Evolutionary conservation across 305 asterid genomes (phyloP).

Genomic region (Ajuga reptans): DNA sequence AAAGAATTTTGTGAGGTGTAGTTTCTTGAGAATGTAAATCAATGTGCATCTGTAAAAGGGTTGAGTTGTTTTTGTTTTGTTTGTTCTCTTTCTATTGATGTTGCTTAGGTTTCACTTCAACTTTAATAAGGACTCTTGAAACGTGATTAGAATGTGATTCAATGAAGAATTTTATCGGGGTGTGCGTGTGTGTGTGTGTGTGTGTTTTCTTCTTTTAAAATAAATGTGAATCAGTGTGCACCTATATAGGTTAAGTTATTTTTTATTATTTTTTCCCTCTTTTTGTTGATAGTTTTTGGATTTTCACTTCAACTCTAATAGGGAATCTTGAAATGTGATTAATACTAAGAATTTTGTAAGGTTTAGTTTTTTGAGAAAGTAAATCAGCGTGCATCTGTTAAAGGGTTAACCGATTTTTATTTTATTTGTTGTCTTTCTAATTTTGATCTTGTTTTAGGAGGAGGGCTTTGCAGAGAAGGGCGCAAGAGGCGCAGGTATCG

Average conservation of each 20-base stretch:
- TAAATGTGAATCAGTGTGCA: constrained; percentile 8
- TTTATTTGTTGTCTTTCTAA: background rate
- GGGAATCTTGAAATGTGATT: background rate
- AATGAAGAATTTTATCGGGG: too few species aligned
- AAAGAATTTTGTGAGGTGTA: background rate
- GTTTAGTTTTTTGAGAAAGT: background rate
- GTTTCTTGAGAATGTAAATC: background rate
- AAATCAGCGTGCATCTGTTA: constrained; percentile 1
- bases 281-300: background rate
- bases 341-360: background rate
- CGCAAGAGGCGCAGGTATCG: constrained; percentile 72
- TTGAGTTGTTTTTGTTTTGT: background rate
- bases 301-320: background rate
- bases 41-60: constrained; percentile 10
- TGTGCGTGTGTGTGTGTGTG: too few species aligned
- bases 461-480: constrained; percentile 79
- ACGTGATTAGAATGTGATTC: too few species aligned
- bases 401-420: background rate
- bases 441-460: constrained; percentile 38
- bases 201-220: too few species aligned
- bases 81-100: background rate
- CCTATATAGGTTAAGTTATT: background rate
- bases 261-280: background rate
- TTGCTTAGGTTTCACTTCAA: background rate
- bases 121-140: background rate